These are phyloP conservation scores for Suillus paluster DNA, from an alignment of 768 basidiomycete genomes.

Conservation along the genomic window DNA sequence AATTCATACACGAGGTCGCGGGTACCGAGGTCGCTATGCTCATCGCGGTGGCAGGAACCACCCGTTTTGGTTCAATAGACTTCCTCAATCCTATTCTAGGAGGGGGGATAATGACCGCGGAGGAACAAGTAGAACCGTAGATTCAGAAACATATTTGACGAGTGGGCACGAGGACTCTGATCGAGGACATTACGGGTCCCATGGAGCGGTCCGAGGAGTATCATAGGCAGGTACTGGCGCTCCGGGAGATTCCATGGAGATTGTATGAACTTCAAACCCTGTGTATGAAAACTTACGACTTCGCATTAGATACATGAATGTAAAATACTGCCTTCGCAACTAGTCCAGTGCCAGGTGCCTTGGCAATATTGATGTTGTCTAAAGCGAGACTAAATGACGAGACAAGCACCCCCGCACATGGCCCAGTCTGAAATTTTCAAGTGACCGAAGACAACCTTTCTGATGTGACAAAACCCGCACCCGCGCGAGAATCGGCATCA, in stretches of 20 bases:
- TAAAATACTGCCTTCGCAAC: neutral
- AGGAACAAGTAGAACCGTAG: neutral
- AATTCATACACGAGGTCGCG: slow-evolving; percentile 22
- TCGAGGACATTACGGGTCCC: neutral
- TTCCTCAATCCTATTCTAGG: slow-evolving; percentile 2
- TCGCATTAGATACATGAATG: neutral
- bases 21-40: slow-evolving; percentile 18
- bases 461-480: neutral
- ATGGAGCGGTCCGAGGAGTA: neutral
- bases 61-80: slow-evolving; percentile 3
- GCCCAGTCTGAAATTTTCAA: neutral
- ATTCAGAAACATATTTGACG: neutral
- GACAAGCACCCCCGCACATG: neutral
- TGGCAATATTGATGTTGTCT: neutral
- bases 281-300: neutral
- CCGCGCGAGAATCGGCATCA: slow-evolving; percentile 17
- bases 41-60: slow-evolving; percentile 18
- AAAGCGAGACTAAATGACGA: slow-evolving; percentile 4
- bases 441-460: neutral
- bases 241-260: slow-evolving; percentile 4
- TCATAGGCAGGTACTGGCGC: slow-evolving; percentile 3
- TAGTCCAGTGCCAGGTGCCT: neutral
- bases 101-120: neutral
- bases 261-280: neutral
- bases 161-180: neutral